Percentiles rank a stretch among this genome's conserved stretches.
Evolutionary conservation across 495 filamentous ascomycete species (phyloP).

Genomic region (Penicillium arizonense): DNA sequence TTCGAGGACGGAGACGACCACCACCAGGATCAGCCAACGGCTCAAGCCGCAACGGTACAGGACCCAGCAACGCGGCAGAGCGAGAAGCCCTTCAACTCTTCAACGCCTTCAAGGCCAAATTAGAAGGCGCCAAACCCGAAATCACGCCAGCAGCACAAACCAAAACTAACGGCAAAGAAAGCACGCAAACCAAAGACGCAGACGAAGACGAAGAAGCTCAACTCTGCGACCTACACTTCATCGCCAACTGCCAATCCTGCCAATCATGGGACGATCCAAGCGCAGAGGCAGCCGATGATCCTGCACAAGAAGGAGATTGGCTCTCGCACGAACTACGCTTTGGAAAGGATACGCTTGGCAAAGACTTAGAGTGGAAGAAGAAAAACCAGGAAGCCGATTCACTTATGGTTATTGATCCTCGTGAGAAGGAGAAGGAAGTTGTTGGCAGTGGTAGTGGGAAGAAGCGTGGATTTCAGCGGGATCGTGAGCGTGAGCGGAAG

Average conservation of each 20-base stretch:
- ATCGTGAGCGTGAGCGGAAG: conserved; percentile 43
- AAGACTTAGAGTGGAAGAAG: conserved; percentile 87
- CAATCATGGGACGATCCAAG: conserved; percentile 59
- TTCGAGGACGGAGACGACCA: conserved; percentile 75
- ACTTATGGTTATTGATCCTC: conserved; percentile 90
- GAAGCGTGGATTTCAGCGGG: conserved; percentile 34
- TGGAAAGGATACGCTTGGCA: conserved; percentile 85
- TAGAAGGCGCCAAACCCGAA: conserved; percentile 59
- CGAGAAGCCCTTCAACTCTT: conserved; percentile 63
- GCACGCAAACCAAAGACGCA: conserved; percentile 28
- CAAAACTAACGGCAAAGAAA: conserved; percentile 26
- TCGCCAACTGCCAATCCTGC: conserved; percentile 90
- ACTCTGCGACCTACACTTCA: conserved; percentile 89
- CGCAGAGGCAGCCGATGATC: conserved; percentile 26
- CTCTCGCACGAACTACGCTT: conserved; percentile 75
- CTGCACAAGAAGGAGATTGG: conserved; percentile 63
- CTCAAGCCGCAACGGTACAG: conserved; percentile 16
- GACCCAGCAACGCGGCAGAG: conserved; percentile 50
- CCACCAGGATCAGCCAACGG: conserved; percentile 48
- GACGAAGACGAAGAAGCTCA: conserved; percentile 66
- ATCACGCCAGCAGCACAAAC: conserved; percentile 17
- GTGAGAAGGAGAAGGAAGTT: conserved; percentile 76
- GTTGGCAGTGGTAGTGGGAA: conserved; percentile 14
- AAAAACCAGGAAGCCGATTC: conserved; percentile 86
- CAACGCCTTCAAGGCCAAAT: conserved; percentile 73